Evolutionary conservation across 352 stramenopile genomes (phyloP), one percentile per base, ranked within the genome.

Genomic region (Globisporangium spinosum): DNA sequence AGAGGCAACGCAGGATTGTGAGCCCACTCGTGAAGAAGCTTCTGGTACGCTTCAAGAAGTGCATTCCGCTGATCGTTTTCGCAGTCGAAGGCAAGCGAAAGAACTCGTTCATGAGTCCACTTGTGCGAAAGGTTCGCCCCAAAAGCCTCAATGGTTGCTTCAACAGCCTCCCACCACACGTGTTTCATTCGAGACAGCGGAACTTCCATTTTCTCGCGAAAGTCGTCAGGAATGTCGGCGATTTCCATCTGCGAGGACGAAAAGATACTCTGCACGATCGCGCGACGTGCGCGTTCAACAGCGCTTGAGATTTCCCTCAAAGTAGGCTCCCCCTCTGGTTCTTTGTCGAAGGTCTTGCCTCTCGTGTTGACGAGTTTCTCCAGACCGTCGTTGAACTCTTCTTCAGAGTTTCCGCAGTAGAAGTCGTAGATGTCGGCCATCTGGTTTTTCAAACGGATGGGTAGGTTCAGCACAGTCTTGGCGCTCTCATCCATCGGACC

Each of bases 121-220:
- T 62, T 29, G 35, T 40, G 35, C 9, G n/a, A 17, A 6, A 56
- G 15, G 0, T 9, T 23, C 22, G 13, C 64, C 59, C 17, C 70
- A 27, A 6, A 70, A 4, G 57, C 67, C 20, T 35, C 71, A 55
- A 79, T 25, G 0, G 53, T 45, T 54, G 56, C 71, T 57, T 77
- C 58, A 27, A 76, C 51, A n/a, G 64, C 69, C 66, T 68, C 29
- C 58, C 63, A 70, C 72, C 75, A 81, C 47, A 73, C 70, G 6
- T 29, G 57, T 4, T 59, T 71, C 54, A 81, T 29, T 1, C 8
- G 5, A 13, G 0, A 23, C 63, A 79, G 53, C 1, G 70, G 38
- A 53, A 65, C 47, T 27, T 65, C 62, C 20, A 71, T 56, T 4
- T 29, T 35, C 58, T 68, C 4, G 58, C 29, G n/a, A 32, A 72